Evolutionary conservation across 306 rosid genomes (phyloP).

Genomic region (Malus orientalis): DNA sequence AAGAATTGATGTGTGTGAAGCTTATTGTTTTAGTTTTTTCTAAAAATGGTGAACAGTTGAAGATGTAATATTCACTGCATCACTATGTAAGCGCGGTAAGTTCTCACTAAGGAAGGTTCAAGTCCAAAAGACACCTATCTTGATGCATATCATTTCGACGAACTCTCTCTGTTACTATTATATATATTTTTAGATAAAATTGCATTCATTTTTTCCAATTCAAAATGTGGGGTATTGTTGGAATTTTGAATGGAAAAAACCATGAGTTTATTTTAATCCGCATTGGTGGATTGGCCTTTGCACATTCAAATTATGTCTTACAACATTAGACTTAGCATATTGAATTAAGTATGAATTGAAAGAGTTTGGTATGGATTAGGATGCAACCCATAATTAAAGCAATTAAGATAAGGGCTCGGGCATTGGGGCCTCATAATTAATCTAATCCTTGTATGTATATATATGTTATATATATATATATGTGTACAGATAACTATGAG

Average conservation of each 20-base stretch:
- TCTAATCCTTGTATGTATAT: too few relatives aligned
- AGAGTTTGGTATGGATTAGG: too few relatives aligned
- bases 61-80: neutral
- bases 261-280: too few relatives aligned
- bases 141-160: neutral
- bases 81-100: neutral
- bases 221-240: neutral
- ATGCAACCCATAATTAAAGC: too few relatives aligned
- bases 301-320: too few relatives aligned
- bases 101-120: neutral
- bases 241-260: neutral
- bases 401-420: too few relatives aligned
- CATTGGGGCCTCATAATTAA: too few relatives aligned
- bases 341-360: too few relatives aligned
- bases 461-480: too few relatives aligned
- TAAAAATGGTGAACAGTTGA: neutral
- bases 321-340: too few relatives aligned
- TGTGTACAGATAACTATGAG: too few relatives aligned
- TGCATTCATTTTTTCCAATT: neutral
- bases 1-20: neutral
- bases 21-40: neutral
- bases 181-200: neutral
- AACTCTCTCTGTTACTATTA: neutral
- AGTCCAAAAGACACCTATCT: neutral
- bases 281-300: too few relatives aligned